Evolutionary conservation across 352 stramenopile genomes (phyloP), one percentile per base, ranked within the genome.

Genomic region (Phytophthora pistaciae): DNA sequence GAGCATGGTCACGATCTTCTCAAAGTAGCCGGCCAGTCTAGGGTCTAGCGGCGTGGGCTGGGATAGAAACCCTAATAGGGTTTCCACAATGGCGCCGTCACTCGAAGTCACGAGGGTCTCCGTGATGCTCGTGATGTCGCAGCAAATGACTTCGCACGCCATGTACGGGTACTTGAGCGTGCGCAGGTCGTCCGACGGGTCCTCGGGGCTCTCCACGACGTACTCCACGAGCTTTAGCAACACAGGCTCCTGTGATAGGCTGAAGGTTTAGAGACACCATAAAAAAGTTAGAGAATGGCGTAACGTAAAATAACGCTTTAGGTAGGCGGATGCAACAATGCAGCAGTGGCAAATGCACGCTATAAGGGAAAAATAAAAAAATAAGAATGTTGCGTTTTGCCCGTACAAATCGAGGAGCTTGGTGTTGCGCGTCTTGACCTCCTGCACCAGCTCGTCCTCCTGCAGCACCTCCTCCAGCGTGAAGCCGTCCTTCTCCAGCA

Each of bases 371-470:
- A 52, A 57, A 50, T 25, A 58, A 38, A 27, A 54, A 63, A 62
- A 29, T 27, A 20, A 25, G 14, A 46, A 13, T 27, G 48, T 33
- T n/a, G 29, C 27, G 40, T 46, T 56, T 31, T 38, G 3, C 27
- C 52, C 85, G 60, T 91, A 96, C 92, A 98, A 99, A 64, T 98
- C 90, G 54, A 99, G 82, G 16, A 99, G 83, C 70, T 98, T 95
- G 13, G 92, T 91, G 81, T 99, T 98, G 69, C 97, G 86, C 14
- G 95, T 97, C 75, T 98, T 98, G 67, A 99, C 88, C 77, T 99
- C 97, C 79, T 99, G 97, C 44, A 99, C 88, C 18, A 99, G 82
- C 69, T 99, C 97, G 80, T 99, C 97, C 80, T 99, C 94, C 49
- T 96, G 82, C 9, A 99, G 83, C 40, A 99, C 79, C 62, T 99